Conservation (phyloP, 306 rosid genomes). For the Carpinus fangiana region DNA sequence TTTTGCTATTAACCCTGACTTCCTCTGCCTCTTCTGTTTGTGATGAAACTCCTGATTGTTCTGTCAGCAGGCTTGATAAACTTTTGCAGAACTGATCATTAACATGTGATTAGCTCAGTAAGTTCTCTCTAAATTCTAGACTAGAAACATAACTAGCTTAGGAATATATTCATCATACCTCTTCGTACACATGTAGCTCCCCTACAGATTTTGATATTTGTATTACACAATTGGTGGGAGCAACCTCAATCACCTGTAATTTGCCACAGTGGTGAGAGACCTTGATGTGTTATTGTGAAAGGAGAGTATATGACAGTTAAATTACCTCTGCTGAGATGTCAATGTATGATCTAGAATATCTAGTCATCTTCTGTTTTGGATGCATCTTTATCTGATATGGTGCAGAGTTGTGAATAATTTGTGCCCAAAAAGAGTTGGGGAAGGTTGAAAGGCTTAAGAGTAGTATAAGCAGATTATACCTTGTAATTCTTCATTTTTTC, state of each 20-base stretch:
- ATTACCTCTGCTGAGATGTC: constrained; percentile 75
- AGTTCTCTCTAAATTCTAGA: constrained; percentile 13
- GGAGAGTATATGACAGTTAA: constrained; percentile 1
- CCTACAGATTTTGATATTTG: constrained; percentile 73
- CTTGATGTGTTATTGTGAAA: not conserved
- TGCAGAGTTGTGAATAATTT: constrained; percentile 12
- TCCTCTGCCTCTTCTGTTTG: constrained; percentile 35
- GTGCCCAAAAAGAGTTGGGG: not conserved
- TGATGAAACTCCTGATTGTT: constrained; percentile 37
- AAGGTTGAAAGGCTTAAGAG: not conserved
- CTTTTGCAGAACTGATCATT: constrained; percentile 69
- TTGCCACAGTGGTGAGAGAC: constrained; percentile 24
- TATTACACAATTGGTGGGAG: constrained; percentile 75
- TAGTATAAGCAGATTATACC: constrained; percentile 31
- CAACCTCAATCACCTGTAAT: constrained; percentile 74
- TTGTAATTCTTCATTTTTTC: constrained; percentile 55
- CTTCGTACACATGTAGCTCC: constrained; percentile 48
- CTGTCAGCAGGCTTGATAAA: constrained; percentile 54
- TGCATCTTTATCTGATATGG: constrained; percentile 62
- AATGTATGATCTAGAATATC: constrained; percentile 57
- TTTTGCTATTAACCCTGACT: constrained; percentile 6
- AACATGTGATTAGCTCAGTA: constrained; percentile 24
- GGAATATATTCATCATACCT: constrained; percentile 40
- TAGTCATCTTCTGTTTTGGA: constrained; percentile 47
- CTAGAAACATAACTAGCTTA: constrained; percentile 6